These are phyloP conservation scores for Poa pratensis DNA, from an alignment of 176 grass and related monocot genomes.

Conservation along the genomic window DNA sequence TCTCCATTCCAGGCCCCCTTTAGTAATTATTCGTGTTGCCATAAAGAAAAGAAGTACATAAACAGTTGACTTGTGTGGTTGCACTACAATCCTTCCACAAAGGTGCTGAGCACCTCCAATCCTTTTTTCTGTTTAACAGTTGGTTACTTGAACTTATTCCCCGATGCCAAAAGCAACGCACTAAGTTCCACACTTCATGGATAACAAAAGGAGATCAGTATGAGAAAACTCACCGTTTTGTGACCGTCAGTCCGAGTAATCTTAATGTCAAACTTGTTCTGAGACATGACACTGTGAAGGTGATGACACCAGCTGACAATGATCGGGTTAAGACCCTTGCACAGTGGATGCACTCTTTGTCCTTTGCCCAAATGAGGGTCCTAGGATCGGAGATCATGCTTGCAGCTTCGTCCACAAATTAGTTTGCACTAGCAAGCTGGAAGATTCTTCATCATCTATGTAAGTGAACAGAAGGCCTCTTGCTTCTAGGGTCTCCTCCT, in stretches of 20 bases:
- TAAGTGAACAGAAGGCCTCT: too few relatives aligned
- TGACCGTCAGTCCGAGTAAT: conserved; percentile 53
- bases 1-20: background rate
- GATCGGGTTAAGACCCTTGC: background rate
- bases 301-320: conserved; percentile 53
- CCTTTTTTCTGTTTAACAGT: conserved; percentile 17
- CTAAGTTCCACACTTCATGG: background rate
- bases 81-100: conserved; percentile 44
- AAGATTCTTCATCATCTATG: too few relatives aligned
- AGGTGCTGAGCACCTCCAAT: conserved; percentile 29
- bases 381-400: too few relatives aligned
- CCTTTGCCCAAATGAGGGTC: too few relatives aligned
- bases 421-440: too few relatives aligned
- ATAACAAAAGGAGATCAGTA: background rate
- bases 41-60: background rate
- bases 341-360: too few relatives aligned
- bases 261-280: conserved; percentile 46
- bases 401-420: too few relatives aligned
- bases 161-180: background rate
- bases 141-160: background rate
- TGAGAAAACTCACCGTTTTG: conserved; percentile 52
- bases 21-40: background rate
- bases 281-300: conserved; percentile 53
- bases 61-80: background rate
- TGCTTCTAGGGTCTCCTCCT: too few relatives aligned